Conservation (phyloP, 345 rosid species). For the Eucalyptus marginata region DNA sequence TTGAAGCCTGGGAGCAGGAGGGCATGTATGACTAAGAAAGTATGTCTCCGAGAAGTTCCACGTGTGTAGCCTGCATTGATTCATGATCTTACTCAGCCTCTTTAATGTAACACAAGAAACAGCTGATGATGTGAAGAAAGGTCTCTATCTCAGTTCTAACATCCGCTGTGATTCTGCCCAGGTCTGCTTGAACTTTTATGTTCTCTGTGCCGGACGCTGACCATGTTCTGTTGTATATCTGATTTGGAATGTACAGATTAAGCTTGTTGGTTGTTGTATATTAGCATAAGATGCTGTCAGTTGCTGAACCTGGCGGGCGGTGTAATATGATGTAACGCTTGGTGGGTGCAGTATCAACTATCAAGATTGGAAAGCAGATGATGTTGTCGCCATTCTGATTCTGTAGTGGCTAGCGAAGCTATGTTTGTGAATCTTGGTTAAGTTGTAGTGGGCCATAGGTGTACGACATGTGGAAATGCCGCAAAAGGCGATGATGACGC, state of each 20-base stretch:
- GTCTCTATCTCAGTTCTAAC: background rate
- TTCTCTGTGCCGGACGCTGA: background rate
- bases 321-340: background rate
- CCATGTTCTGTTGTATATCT: background rate
- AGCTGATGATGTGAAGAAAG: background rate
- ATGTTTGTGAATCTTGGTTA: background rate
- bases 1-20: slow-evolving; percentile 42
- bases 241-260: background rate
- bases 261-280: background rate
- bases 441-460: background rate
- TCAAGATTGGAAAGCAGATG: background rate
- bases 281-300: background rate
- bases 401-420: background rate
- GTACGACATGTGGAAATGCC: background rate
- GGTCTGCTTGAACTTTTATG: background rate
- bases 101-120: background rate
- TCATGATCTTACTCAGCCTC: background rate
- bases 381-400: background rate
- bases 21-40: slow-evolving; percentile 29
- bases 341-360: background rate
- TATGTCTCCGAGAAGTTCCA: background rate
- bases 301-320: background rate
- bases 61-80: background rate
- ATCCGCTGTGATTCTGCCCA: background rate
- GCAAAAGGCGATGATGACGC: background rate